Evolutionary conservation across 2,329 filamentous ascomycete genomes (phyloP), one percentile per base, ranked within the genome.

Genomic region (Pseudogymnoascus sp.): DNA sequence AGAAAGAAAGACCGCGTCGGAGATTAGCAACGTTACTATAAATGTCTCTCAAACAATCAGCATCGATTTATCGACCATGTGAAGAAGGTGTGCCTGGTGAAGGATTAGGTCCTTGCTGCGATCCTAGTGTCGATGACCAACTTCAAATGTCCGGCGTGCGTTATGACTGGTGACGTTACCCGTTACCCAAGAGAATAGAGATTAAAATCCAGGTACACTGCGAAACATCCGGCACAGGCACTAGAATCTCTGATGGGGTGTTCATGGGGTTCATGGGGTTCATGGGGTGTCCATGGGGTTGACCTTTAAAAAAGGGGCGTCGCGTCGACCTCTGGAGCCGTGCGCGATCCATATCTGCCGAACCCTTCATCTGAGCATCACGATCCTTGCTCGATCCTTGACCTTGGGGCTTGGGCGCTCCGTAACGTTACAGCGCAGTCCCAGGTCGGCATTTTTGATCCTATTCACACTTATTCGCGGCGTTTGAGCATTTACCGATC

Each of bases 271-370:
- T 21, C 21, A 21, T 21, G 21, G 21, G 21, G 28, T 31, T 31
- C 25, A 4, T 28, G 23, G 44, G 47, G 47, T 56, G n/a, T 56
- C 18, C 47, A 18, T 56, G 47, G 28, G n/a, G 50, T 18, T 33
- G 50, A 11, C 25, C 50, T 33, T 28, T 56, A 33, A 56, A 56
- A 56, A 56, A 5, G 25, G 25, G 47, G 10, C 18, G n/a, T 16
- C 21, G 14, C 12, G 8, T 53, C 2, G 23, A 11, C 8, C 3
- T 56, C n/a, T 14, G n/a, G 4, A 16, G n/a, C 50, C 50, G 50
- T 56, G 50, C 50, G 25, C 50, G 7, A 56, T 56, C 50, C 50
- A 53, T 53, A 53, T 53, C 47, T 53, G 28, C 50, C 50, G 50
- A 56, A 10, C 10, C 8, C n/a, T 56, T 56, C 28, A 56, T 56